Evolutionary conservation across 352 stramenopile species (phyloP).

Genomic region (Phytophthora meadii): DNA sequence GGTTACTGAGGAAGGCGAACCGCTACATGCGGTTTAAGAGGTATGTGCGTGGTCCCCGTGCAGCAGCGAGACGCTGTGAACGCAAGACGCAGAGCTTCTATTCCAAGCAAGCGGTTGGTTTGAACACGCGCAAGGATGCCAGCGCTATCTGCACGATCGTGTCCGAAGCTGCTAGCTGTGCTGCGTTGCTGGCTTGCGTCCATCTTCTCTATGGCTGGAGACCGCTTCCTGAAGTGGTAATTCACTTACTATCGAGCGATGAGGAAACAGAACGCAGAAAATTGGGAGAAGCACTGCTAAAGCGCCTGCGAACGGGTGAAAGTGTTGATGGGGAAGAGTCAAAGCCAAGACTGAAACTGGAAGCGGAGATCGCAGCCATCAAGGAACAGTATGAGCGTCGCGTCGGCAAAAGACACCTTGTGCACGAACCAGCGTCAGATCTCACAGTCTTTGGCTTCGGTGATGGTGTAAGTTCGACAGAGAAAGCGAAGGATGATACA

Average conservation of each 20-base stretch:
- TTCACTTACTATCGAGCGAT: conserved; percentile 63
- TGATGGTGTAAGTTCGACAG: background rate
- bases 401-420: conserved; percentile 62
- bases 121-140: conserved; percentile 66
- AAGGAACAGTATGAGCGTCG: conserved; percentile 80
- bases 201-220: conserved; percentile 82
- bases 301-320: conserved; percentile 48
- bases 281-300: conserved; percentile 51
- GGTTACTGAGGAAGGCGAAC: conserved; percentile 79
- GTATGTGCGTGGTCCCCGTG: conserved; percentile 76
- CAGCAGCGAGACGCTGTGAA: conserved; percentile 53
- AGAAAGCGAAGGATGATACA: background rate
- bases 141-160: conserved; percentile 78
- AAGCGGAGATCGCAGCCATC: conserved; percentile 80
- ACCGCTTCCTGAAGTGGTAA: conserved; percentile 67
- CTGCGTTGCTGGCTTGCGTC: conserved; percentile 78
- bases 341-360: conserved; percentile 49
- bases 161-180: conserved; percentile 78
- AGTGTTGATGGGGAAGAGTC: conserved; percentile 24
- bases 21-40: conserved; percentile 88
- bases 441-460: conserved; percentile 33
- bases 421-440: conserved; percentile 41
- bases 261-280: conserved; percentile 19
- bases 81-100: conserved; percentile 85
- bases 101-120: conserved; percentile 59